Evolutionary conservation across 345 rosid genomes (phyloP).

Genomic region (Moricandia moricandioides): DNA sequence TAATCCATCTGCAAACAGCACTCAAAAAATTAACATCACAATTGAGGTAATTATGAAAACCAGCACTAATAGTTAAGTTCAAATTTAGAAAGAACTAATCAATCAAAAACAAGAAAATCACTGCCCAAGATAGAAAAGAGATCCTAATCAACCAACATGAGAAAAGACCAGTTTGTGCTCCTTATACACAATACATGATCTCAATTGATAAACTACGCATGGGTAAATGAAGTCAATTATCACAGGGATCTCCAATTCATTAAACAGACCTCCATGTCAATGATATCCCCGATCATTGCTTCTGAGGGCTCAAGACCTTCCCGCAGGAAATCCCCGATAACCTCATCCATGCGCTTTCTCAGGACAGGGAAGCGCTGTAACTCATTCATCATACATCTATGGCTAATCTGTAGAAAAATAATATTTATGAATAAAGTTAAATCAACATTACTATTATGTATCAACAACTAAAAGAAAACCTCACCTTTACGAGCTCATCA

Average conservation of each 20-base stretch:
- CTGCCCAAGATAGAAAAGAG: background rate
- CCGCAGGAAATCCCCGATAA: conserved; percentile 47
- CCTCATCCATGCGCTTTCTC: conserved; percentile 56
- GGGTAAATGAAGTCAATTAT: too few relatives aligned
- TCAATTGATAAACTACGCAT: conserved; percentile 2
- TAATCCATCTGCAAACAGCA: conserved; percentile 51
- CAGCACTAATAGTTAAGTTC: background rate
- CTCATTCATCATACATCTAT: conserved; percentile 46
- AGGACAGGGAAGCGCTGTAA: conserved; percentile 59
- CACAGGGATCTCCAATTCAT: background rate
- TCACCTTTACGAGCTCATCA: conserved; percentile 68
- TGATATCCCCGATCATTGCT: conserved; percentile 51
- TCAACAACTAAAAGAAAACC: conserved; percentile 43
- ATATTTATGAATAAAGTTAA: conserved; percentile 8
- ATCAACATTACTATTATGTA: background rate
- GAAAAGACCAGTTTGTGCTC: background rate
- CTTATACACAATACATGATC: background rate
- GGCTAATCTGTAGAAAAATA: conserved; percentile 51
- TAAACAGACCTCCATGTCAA: conserved; percentile 62
- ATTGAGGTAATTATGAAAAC: background rate
- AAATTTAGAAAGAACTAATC: background rate
- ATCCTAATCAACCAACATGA: conserved; percentile 19
- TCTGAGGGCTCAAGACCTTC: conserved; percentile 57
- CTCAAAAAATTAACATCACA: conserved; percentile 11
- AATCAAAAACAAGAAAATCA: conserved; percentile 8